Evolutionary conservation across 2,329 filamentous ascomycete species (phyloP), one percentile per base, ranked within the genome.

Genomic region (Neofusicoccum umdonicola): DNA sequence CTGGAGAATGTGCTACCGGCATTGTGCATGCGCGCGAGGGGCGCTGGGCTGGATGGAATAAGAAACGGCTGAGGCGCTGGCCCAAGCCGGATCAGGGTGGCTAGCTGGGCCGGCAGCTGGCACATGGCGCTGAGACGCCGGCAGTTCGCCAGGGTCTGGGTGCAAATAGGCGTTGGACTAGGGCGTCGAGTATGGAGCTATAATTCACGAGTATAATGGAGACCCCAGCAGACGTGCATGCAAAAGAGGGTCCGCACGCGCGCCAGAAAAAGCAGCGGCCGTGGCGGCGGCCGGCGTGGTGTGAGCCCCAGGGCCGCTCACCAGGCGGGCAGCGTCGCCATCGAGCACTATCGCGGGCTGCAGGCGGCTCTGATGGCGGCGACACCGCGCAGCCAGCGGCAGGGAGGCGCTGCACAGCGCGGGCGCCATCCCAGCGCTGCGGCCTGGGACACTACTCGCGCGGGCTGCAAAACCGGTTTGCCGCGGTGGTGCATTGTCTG

Each of bases 1-100:
- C 52, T 57, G 39, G 39, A 57, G 52, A 34, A 47, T 47, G 56
- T 60, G 56, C 41, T 8, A 47, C 56, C 56, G 47, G 42, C 54
- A 44, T 45, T 15, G n/a, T 58, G 54, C 54, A 58, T 45, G 22
- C 41, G 22, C 7, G 15, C 11, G 9, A 9, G 19, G 9, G 34
- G 50, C 34, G 31, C 50, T 54, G 37, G 37, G 41, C 56, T 60
- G 56, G 56, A 60, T 37, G 42, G 42, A 60, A 60, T 47, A 60
- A 60, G 56, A 60, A 60, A 60, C 56, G 56, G 56, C 42, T 34
- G 56, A 47, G 56, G 56, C 56, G 56, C 11, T 37, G n/a, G 41
- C 31, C 42, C 42, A 60, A 19, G 42, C 56, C 31, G 12, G 56
- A 60, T 60, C 56, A 47, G 39, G 56, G 56, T 47, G 27, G 27